A percentile compares a stretch with the other conserved stretches of the same genome.
Evolutionary conservation across 176 grass and related monocot species (phyloP).

Genomic region (Lolium rigidum): DNA sequence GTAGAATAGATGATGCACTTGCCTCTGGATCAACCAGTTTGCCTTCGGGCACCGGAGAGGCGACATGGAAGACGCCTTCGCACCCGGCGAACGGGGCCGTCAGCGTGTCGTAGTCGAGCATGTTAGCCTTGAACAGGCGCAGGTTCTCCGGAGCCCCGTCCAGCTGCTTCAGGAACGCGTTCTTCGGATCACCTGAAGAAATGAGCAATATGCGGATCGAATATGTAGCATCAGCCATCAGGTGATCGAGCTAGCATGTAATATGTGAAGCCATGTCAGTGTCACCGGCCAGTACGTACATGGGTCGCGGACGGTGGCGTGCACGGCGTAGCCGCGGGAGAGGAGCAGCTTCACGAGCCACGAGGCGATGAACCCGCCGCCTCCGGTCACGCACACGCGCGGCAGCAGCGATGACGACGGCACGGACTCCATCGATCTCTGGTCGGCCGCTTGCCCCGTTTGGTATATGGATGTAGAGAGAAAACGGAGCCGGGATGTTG

Average conservation of each 20-base stretch:
- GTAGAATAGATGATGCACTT: background rate
- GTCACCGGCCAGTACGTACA: background rate
- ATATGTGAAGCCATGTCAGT: background rate
- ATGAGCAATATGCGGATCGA: background rate
- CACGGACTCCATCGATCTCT: background rate
- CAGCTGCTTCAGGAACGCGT: conserved; percentile 46
- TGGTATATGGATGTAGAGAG: background rate
- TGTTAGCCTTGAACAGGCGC: conserved; percentile 62
- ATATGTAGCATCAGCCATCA: background rate
- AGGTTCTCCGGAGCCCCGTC: conserved; percentile 55
- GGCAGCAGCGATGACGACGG: background rate
- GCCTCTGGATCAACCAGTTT: conserved; percentile 47
- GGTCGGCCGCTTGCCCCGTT: background rate
- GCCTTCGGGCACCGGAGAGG: conserved; percentile 50
- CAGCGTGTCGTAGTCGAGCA: conserved; percentile 56
- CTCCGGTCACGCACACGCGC: conserved; percentile 48
- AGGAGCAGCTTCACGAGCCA: background rate
- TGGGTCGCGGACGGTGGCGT: conserved; percentile 28
- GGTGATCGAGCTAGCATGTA: background rate
- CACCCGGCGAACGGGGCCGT: conserved; percentile 48
- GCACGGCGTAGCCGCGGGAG: background rate
- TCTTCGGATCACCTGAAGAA: conserved; percentile 55
- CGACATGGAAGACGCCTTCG: conserved; percentile 60
- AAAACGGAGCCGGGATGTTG: background rate
- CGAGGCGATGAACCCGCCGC: background rate